Evolutionary conservation across 306 rosid species (phyloP), one percentile per base, ranked within the genome.

Genomic region (Quercus dentata): DNA sequence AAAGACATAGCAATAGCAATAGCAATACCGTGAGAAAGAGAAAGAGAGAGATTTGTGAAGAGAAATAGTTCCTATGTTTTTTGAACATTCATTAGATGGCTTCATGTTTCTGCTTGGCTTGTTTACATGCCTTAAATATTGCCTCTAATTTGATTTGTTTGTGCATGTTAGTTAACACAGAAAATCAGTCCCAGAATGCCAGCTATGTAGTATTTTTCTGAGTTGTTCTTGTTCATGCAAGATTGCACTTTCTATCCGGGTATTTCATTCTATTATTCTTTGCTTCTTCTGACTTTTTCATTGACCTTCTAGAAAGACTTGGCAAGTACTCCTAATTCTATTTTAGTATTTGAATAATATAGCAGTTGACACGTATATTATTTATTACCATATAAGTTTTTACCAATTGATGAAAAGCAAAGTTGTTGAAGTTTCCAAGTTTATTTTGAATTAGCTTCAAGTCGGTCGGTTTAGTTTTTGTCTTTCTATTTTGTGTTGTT

Each of bases 251-350:
- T 4, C 1, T 6, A 30, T 30, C 71, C 18, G 49, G 18, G 21
- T 57, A 23, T 38, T 70, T 28, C 25, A 4, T 52, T 11, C 74
- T 49, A 49, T 8, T 41, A 41, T 41, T 41, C 10, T 5, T 59
- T 31, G 49, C 23, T 58, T 20, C 11, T 73, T 14, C 56, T 71
- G 15, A 17, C 58, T 78, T 8, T 33, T 64, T 76, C 4, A 5
- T 49, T 69, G 81, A 75, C 84, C 54, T 83, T 83, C 85, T 89
- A 27, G 28, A 27, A 27, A 27, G 28, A 27, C 28, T 27, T 27
- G 28, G 28, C 28, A 0, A 27, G 3, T 81, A 73, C 76, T 55
- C 73, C 18, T 25, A 25, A 3, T 5, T 28, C 2, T 12, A 0
- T 25, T 41, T 41, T 4, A 6, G 4, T 23, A 0, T 41, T 46